Evolutionary conservation across 768 basidiomycete species (phyloP).

Genomic region (Tephrocybe sp.): DNA sequence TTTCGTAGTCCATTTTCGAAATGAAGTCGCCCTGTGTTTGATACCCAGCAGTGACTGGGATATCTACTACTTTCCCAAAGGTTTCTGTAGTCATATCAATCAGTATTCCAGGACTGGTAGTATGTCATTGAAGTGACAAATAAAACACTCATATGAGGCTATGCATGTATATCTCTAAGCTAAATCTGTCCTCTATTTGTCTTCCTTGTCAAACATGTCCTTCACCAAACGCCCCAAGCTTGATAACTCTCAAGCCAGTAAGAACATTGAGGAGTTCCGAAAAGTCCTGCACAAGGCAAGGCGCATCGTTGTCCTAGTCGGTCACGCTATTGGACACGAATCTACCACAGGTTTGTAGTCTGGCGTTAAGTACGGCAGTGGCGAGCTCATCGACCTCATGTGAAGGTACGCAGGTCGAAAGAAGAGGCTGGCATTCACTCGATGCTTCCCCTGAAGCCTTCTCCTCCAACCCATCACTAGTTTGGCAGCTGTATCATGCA

Average conservation of each 20-base stretch:
- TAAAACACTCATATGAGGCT: too few species aligned
- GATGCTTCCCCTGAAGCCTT: constrained; percentile 33
- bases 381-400: too few species aligned
- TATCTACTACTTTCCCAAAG: too few species aligned
- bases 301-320: constrained; percentile 20
- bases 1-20: constrained; percentile 38
- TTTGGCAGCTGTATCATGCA: constrained; percentile 41
- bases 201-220: neutral
- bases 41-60: constrained; percentile 34
- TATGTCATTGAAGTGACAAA: too few species aligned
- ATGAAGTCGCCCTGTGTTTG: constrained; percentile 36
- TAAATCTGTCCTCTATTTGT: too few species aligned
- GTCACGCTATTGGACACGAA: too few species aligned
- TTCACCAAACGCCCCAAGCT: neutral
- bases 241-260: neutral
- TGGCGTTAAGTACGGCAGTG: too few species aligned
- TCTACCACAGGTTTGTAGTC: constrained; percentile 14
- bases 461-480: constrained; percentile 25
- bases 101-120: too few species aligned
- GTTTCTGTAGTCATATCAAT: too few species aligned
- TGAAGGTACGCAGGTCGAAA: too few species aligned
- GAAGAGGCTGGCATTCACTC: constrained; percentile 23
- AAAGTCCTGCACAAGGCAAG: constrained; percentile 10
- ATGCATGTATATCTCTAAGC: too few species aligned
- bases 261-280: constrained; percentile 4